Base-by-base conservation (phyloP, 139 green algal genomes). In the Marvania coccoides region DNA sequence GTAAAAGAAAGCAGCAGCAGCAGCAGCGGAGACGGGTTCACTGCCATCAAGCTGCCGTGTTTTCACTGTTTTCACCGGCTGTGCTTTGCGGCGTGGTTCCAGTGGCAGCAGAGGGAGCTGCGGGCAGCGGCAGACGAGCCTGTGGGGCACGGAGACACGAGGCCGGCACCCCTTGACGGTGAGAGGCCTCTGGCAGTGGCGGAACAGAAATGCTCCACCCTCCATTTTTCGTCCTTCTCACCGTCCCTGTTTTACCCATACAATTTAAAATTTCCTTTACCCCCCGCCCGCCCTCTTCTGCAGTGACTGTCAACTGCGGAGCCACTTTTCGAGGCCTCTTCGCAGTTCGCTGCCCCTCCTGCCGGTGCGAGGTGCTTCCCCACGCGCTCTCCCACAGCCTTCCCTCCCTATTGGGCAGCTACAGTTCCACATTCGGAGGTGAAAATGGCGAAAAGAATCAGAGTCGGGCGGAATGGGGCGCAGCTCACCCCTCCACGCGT, bases 81-180 rank as follows among this genome's bases (percentile, higher is more conserved):
- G 24, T 74, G 68, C 68, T 74, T 74, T 34, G 57, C 45, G 23
- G 23, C 58, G 4, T 74, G 68, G 68, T 74, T 45, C 40, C 45
- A 63, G n/a, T 74, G 68, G 68, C 58, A 74, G 59, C 68, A 74
- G 47, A 35, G 37, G 36, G 37, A 19, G 36, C 37, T 62, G 56
- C 19, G 19, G 19, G 42, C 42, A 19, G 42, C 42, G 19, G 42
- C 42, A 51, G 19, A 19, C 19, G 42, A 51, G 42, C 42, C 42
- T 19, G 42, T 51, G 19, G 42, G 42, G 19, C n/a, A n/a, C n/a
- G n/a, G n/a, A n/a, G n/a, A n/a, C n/a, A n/a, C n/a, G n/a, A n/a
- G n/a, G n/a, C n/a, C n/a, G n/a, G n/a, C n/a, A n/a, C n/a, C n/a
- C n/a, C n/a, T n/a, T n/a, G n/a, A n/a, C n/a, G n/a, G n/a, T n/a